Evolutionary conservation across 805 yeast genomes (phyloP).

Genomic region (Kazachstania africana): DNA sequence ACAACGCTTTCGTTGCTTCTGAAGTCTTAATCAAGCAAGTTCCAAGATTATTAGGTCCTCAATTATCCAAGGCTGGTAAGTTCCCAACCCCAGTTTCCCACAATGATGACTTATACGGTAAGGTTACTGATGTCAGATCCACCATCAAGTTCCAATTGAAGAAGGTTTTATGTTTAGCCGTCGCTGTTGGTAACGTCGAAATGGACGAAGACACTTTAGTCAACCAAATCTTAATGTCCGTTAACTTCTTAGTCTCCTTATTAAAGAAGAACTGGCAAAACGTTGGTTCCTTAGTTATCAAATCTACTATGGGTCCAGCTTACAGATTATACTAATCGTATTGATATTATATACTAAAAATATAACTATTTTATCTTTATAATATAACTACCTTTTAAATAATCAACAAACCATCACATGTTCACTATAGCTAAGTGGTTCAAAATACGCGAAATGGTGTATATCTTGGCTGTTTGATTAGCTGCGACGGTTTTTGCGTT

Average conservation of each 20-base stretch:
- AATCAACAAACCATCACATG: too few species aligned
- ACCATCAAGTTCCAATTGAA: conserved; percentile 99
- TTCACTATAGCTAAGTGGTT: too few species aligned
- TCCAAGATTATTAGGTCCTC: conserved; percentile 99
- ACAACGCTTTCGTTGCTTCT: conserved; percentile 98
- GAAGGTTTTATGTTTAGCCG: conserved; percentile 99
- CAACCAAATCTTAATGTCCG: conserved; percentile 96
- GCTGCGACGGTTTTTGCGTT: too few species aligned
- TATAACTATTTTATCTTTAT: too few species aligned
- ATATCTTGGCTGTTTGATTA: too few species aligned
- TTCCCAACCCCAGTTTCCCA: conserved; percentile 99
- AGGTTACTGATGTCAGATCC: conserved; percentile 95
- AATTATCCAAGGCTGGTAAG: conserved; percentile 99
- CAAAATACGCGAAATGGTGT: too few species aligned
- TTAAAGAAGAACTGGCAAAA: conserved; percentile 99
- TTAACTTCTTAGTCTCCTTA: conserved; percentile 97
- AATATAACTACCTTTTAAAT: too few species aligned
- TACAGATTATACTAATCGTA: conserved; percentile 89
- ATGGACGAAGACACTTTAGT: conserved; percentile 95
- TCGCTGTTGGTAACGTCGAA: conserved; percentile 98
- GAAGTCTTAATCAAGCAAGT: conserved; percentile 99
- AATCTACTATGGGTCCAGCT: conserved; percentile 99
- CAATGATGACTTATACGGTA: conserved; percentile 92
- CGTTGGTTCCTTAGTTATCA: conserved; percentile 98
- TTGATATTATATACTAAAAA: not conserved